Evolutionary conservation across 768 basidiomycete species (phyloP).

Genomic region (Chiua virens): DNA sequence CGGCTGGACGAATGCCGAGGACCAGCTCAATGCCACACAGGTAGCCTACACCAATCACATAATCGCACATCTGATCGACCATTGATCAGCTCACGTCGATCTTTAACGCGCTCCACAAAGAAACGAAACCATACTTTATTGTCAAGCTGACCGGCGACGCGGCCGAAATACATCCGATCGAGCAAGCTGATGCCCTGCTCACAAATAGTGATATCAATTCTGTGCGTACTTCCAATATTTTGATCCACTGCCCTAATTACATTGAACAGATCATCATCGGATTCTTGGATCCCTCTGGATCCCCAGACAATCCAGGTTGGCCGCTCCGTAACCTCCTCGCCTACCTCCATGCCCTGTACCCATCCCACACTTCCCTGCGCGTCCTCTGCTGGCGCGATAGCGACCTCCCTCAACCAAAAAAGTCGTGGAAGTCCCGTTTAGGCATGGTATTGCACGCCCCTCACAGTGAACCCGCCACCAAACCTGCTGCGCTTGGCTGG

Average conservation of each 20-base stretch:
- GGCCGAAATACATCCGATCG: slow-evolving; percentile 50
- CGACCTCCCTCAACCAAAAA: slow-evolving; percentile 43
- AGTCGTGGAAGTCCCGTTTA: slow-evolving; percentile 62
- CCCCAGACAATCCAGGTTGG: slow-evolving; percentile 79
- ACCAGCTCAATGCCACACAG: slow-evolving; percentile 41
- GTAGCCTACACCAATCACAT: slow-evolving; percentile 30
- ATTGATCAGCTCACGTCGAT: slow-evolving; percentile 49
- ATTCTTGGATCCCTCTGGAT: slow-evolving; percentile 86
- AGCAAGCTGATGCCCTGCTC: slow-evolving; percentile 62
- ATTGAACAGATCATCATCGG: slow-evolving; percentile 47
- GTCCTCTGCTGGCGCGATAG: slow-evolving; percentile 79
- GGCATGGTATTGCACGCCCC: slow-evolving; percentile 43
- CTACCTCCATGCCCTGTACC: slow-evolving; percentile 67
- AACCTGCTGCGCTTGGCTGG: slow-evolving; percentile 86
- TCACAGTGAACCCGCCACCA: slow-evolving; percentile 14
- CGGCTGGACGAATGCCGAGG: slow-evolving; percentile 56
- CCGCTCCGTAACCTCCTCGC: slow-evolving; percentile 90
- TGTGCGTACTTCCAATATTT: slow-evolving; percentile 33
- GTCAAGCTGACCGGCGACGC: slow-evolving; percentile 40
- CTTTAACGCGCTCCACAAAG: slow-evolving; percentile 45
- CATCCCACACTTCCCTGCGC: slow-evolving; percentile 48
- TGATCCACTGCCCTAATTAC: slow-evolving; percentile 18
- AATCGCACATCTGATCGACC: background rate
- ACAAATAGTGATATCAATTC: slow-evolving; percentile 38
- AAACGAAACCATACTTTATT: slow-evolving; percentile 61